Evolutionary conservation across 768 basidiomycete species (phyloP), one percentile per base, ranked within the genome.

Genomic region (Russula sp.): DNA sequence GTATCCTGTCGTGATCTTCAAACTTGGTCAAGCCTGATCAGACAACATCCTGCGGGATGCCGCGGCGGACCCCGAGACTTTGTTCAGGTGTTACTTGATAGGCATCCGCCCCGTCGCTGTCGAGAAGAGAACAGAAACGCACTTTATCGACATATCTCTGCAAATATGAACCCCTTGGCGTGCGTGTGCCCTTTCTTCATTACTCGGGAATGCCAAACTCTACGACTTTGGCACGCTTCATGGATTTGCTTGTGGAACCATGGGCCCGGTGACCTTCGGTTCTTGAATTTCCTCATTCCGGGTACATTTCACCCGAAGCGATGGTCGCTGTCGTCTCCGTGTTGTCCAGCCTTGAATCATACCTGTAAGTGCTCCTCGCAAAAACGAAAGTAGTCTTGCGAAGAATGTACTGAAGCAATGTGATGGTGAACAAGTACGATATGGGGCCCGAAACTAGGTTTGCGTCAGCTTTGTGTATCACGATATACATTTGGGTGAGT

Each of bases 381-480:
- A 24, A 11, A 11, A 5, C 3, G 32, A 20, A 59, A 3, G 16
- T 34, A 38, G 28, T 40, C 9, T 38, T 22, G 44, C 2, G 13
- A 20, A 3, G 24, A 13, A 22, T 0, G n/a, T 59, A 16, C 46
- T 64, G 11, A 58, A 22, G 8, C 24, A 1, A 46, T 3, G 24
- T 34, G 38, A 6, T 38, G 10, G 36, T n/a, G 36, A 22, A 55
- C 62, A 30, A 83, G 82, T 65, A 75, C 83, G 18, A 84, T 85
- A 2, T 90, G 89, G 75, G 90, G 92, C 13, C 89, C 92, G 0
- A 86, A 85, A 72, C 76, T 89, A 0, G 94, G 94, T 13, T 82
- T 88, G 71, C 81, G 91, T 22, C 88, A 93, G 69, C 92, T 95
- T 88, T 84, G 90, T 22, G 82, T 84, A 54, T 85, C 91, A 3